Evolutionary conservation across 768 basidiomycete species (phyloP), one percentile per base, ranked within the genome.

Genomic region (Crucibulum laeve): DNA sequence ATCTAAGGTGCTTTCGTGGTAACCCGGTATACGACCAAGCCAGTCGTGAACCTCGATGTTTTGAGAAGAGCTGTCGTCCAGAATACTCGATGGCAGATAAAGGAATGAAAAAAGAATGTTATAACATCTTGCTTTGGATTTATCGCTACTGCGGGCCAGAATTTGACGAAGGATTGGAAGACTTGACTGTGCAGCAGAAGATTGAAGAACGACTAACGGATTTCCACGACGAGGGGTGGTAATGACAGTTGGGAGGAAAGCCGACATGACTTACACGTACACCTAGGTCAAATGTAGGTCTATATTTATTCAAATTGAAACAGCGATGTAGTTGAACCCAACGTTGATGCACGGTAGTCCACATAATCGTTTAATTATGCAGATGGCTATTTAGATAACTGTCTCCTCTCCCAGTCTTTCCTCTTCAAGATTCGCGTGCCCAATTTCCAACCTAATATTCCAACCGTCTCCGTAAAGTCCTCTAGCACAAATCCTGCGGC

Each of bases 51-150:
- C 54, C 30, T 65, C 55, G 2, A 79, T 47, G 36, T 61, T 53
- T 14, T 64, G 56, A 48, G 61, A 37, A 38, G 45, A 19, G 42
- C 47, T 33, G 24, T 43, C 43, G 45, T 53, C 53, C 43, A 65
- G 57, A 13, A 79, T 59, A 52, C 74, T 58, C 25, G 69, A 61
- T 15, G 76, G 64, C 3, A 77, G 73, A 53, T 83, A 73, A 38
- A 85, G 71, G 40, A 83, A 62, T 55, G 73, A 80, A 46, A 86
- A 78, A 37, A 87, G 56, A 21, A 84, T 22, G 67, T 46, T 48
- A 47, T 54, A 48, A 43, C 44, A 48, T 11, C 15, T 5, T 6
- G 14, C 14, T 32, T 18, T 25, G 5, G 32, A 10, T 10, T 10
- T 5, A 8, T 51, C 47, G 46, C 54, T 39, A 48, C 45, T 60